Percentiles rank a stretch among this genome's conserved stretches.
Conservation (phyloP, 805 yeast genomes). For the Kodamaea restingae region DNA sequence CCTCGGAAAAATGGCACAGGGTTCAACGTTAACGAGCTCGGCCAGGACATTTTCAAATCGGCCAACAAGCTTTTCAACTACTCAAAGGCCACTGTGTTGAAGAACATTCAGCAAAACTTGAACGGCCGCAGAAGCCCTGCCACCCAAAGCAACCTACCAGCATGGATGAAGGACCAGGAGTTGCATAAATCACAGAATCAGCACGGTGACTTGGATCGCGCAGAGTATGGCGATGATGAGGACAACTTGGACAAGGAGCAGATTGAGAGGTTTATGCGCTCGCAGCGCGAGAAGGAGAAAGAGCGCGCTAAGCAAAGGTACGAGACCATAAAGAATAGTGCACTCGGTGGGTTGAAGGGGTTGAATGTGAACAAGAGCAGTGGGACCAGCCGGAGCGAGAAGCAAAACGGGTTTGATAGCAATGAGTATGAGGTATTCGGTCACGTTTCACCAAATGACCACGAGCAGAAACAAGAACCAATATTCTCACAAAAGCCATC, state of each 20-base stretch:
- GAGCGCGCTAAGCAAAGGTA: slow-evolving; percentile 28
- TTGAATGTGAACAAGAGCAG: neutral
- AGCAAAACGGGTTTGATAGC: too few species aligned
- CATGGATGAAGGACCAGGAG: slow-evolving; percentile 69
- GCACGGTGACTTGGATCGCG: slow-evolving; percentile 31
- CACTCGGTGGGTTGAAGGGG: slow-evolving; percentile 5
- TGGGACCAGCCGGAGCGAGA: too few species aligned
- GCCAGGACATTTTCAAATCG: slow-evolving; percentile 51
- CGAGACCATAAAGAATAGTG: slow-evolving; percentile 14
- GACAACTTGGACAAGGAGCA: slow-evolving; percentile 44
- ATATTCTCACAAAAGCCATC: too few species aligned
- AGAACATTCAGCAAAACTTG: slow-evolving; percentile 44
- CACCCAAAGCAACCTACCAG: slow-evolving; percentile 43
- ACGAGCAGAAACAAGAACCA: neutral
- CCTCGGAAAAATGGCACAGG: neutral
- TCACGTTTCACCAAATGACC: too few species aligned
- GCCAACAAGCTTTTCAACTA: slow-evolving; percentile 57
- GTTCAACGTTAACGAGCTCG: slow-evolving; percentile 43
- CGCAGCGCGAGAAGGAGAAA: slow-evolving; percentile 34
- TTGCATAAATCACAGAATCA: slow-evolving; percentile 41
- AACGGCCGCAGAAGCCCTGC: slow-evolving; percentile 14
- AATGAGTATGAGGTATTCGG: too few species aligned
- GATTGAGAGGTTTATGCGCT: slow-evolving; percentile 35
- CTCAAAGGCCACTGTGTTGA: slow-evolving; percentile 57
- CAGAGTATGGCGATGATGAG: slow-evolving; percentile 44